These are phyloP conservation scores for Fusarium sp. DNA, from an alignment of 2,329 filamentous ascomycete species.

Conservation along the genomic window DNA sequence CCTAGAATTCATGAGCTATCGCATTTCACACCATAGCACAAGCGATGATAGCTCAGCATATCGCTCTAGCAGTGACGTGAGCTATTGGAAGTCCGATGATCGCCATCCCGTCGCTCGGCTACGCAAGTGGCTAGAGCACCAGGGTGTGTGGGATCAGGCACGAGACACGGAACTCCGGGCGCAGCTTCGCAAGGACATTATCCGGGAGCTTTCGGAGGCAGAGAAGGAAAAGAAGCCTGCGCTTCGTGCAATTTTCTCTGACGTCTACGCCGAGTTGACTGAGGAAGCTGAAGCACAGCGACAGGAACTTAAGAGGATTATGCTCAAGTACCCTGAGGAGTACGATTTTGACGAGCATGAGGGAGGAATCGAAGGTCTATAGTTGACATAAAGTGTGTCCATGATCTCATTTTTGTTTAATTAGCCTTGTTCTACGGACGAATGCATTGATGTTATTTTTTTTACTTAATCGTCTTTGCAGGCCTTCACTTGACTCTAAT, in stretches of 20 bases:
- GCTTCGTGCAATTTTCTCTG: constrained; percentile 1
- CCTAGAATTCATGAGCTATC: constrained; percentile 25
- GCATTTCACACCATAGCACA: constrained; percentile 26
- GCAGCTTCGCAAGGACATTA: constrained; percentile 9
- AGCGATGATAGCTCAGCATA: constrained; percentile 26
- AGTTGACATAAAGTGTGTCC: not conserved
- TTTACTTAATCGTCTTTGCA: no score
- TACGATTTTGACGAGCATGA: constrained; percentile 12
- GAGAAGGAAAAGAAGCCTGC: constrained; percentile 20
- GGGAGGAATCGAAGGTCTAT: constrained; percentile 5
- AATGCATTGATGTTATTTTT: no score
- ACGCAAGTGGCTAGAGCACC: constrained; percentile 5
- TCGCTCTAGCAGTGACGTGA: constrained; percentile 1
- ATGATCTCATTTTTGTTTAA: not conserved
- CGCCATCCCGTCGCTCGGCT: constrained; percentile 8
- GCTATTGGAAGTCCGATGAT: not conserved
- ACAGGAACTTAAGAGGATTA: constrained; percentile 2
- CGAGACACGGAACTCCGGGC: not conserved
- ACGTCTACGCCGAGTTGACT: constrained; percentile 19
- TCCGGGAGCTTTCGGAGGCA: constrained; percentile 1
- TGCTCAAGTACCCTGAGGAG: constrained; percentile 15
- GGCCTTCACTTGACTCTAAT: no score
- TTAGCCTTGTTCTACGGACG: no score
- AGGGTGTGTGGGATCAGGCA: constrained; percentile 9
- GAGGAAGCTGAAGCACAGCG: constrained; percentile 10